Evolutionary conservation across 1,284 basidiomycete genomes (phyloP).

Genomic region (Sanguinoderma infundibulare): DNA sequence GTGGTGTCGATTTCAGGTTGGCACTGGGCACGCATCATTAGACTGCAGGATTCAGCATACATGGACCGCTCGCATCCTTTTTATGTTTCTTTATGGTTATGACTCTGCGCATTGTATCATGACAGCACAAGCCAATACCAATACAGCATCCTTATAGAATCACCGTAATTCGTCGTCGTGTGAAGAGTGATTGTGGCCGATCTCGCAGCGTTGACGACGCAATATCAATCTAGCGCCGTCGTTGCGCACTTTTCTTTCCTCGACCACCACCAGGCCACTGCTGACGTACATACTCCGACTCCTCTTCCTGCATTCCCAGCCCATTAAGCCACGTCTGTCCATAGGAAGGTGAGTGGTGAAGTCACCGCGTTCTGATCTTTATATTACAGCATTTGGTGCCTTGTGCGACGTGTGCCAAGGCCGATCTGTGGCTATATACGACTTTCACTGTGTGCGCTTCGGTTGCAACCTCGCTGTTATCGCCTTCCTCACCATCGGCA

Average conservation of each 20-base stretch:
- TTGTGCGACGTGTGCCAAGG: background rate
- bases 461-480: background rate
- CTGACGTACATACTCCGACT: no score
- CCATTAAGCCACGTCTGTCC: no score
- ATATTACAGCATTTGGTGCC: background rate
- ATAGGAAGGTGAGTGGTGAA: constrained; percentile 3
- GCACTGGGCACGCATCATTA: background rate
- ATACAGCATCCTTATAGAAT: constrained; percentile 8
- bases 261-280: background rate
- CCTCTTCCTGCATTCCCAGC: background rate
- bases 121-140: constrained; percentile 14
- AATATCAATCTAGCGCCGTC: background rate
- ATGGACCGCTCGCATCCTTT: constrained; percentile 13
- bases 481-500: background rate
- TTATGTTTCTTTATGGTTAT: constrained; percentile 18
- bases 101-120: constrained; percentile 19
- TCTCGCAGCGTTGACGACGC: background rate
- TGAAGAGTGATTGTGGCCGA: constrained; percentile 9
- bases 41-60: constrained; percentile 4
- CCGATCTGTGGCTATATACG: background rate
- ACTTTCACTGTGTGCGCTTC: background rate
- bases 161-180: background rate
- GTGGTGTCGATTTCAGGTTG: background rate
- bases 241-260: background rate
- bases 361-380: background rate